Conservation (phyloP, 2,329 filamentous ascomycete genomes). For the Fusarium longipes region DNA sequence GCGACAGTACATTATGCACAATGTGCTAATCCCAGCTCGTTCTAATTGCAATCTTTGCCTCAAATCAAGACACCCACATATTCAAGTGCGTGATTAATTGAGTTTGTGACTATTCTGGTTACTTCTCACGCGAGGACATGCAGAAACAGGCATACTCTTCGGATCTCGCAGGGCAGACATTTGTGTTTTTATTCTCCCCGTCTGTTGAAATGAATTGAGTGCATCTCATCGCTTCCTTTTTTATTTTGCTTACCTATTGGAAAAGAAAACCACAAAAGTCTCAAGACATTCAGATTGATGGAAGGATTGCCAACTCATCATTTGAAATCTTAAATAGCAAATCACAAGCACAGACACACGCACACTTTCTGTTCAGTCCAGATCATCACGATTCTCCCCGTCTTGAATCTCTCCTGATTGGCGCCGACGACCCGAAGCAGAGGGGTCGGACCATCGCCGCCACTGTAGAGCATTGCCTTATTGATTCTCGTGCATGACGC, state of each 20-base stretch:
- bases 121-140: conserved; percentile 19
- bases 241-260: neutral
- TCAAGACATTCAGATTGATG: neutral
- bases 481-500: conserved; percentile 39
- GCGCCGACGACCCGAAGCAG: conserved; percentile 40
- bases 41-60: neutral
- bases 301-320: conserved; percentile 9
- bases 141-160: conserved; percentile 16
- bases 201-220: neutral
- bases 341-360: too few species aligned
- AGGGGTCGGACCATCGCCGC: conserved; percentile 38
- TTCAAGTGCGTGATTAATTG: conserved; percentile 39
- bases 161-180: conserved; percentile 36
- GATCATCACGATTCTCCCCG: conserved; percentile 34
- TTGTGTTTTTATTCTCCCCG: conserved; percentile 4
- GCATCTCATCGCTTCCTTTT: neutral
- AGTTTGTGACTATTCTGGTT: conserved; percentile 17
- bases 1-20: too few species aligned
- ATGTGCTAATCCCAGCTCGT: conserved; percentile 14
- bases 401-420: conserved; percentile 18
- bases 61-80: conserved; percentile 11
- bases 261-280: neutral
- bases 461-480: conserved; percentile 35
- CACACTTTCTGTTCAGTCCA: neutral
- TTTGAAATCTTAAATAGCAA: neutral